phyloP scores from a whole-genome alignment of 768 basidiomycete genomes.

The Naematelia aurantialba region DNA sequence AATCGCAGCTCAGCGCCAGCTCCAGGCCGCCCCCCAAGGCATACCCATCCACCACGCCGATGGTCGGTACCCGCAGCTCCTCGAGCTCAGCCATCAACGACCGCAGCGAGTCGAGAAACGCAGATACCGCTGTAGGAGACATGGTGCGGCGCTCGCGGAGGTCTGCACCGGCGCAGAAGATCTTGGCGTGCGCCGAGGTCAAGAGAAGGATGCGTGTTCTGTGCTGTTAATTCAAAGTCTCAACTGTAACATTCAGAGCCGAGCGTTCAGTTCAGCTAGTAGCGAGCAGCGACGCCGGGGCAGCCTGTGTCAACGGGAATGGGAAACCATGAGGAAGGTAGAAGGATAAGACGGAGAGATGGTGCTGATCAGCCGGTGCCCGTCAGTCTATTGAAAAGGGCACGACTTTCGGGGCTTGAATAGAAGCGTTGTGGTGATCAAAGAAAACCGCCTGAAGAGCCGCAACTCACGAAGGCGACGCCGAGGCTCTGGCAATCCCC shows the following conservation, averaged over 20 bases:
- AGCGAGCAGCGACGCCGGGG: background rate
- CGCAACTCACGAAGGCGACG: slow-evolving; percentile 60
- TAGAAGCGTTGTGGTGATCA: background rate
- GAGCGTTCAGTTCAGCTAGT: too few relatives aligned
- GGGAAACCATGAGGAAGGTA: too few relatives aligned
- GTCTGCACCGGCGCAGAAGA: slow-evolving; percentile 92
- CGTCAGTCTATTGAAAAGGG: too few relatives aligned
- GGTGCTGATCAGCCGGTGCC: too few relatives aligned
- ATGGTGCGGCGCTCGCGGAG: slow-evolving; percentile 79
- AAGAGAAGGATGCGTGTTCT: slow-evolving; percentile 77
- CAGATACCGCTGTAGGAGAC: slow-evolving; percentile 67
- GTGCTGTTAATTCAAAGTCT: slow-evolving; percentile 5
- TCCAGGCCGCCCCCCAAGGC: slow-evolving; percentile 92
- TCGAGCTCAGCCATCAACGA: slow-evolving; percentile 71
- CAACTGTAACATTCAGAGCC: too few relatives aligned
- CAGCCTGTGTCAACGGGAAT: background rate
- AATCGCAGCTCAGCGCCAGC: slow-evolving; percentile 78
- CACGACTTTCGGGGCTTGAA: too few relatives aligned
- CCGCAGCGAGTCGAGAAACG: slow-evolving; percentile 74
- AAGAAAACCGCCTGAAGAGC: background rate
- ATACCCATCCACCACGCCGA: slow-evolving; percentile 81
- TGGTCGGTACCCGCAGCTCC: slow-evolving; percentile 77
- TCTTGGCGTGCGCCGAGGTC: slow-evolving; percentile 68
- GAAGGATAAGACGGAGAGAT: too few relatives aligned
- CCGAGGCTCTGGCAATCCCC: slow-evolving; percentile 63